phyloP scores from a whole-genome alignment of 805 yeast species.

The Scheffersomyces lignosus region DNA sequence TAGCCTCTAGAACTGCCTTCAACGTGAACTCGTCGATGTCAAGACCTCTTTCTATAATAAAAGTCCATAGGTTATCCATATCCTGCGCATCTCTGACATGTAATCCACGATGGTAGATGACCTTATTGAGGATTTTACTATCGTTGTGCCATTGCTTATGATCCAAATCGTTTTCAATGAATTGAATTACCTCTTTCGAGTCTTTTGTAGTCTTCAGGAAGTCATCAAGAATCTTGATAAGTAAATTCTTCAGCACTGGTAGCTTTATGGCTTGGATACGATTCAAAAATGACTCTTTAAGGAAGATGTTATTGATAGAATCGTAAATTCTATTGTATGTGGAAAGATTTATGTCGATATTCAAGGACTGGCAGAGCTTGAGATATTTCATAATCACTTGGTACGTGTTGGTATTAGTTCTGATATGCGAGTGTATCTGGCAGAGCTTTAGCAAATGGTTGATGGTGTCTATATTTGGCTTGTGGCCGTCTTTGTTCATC shows the following conservation, averaged over 20 bases:
- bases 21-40: constrained; percentile 5
- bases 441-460: constrained; percentile 35
- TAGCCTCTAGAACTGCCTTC: constrained; percentile 5
- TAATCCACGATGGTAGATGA: constrained; percentile 14
- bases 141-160: constrained; percentile 28
- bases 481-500: constrained; percentile 42
- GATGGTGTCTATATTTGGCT: constrained; percentile 41
- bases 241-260: constrained; percentile 33
- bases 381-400: constrained; percentile 31
- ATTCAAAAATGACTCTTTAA: constrained; percentile 37
- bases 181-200: constrained; percentile 26
- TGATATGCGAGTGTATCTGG: constrained; percentile 29
- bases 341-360: constrained; percentile 28
- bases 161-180: constrained; percentile 35
- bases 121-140: constrained; percentile 28
- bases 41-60: constrained; percentile 2
- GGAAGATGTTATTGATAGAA: constrained; percentile 35
- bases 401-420: constrained; percentile 34
- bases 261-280: constrained; percentile 29
- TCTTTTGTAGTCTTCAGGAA: constrained; percentile 29
- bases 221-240: constrained; percentile 34
- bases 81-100: constrained; percentile 1
- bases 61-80: constrained; percentile 6
- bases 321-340: constrained; percentile 41
- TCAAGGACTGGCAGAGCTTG: constrained; percentile 22